Evolutionary conservation across 1,284 basidiomycete genomes (phyloP).

Genomic region (Boletus subluridellus): DNA sequence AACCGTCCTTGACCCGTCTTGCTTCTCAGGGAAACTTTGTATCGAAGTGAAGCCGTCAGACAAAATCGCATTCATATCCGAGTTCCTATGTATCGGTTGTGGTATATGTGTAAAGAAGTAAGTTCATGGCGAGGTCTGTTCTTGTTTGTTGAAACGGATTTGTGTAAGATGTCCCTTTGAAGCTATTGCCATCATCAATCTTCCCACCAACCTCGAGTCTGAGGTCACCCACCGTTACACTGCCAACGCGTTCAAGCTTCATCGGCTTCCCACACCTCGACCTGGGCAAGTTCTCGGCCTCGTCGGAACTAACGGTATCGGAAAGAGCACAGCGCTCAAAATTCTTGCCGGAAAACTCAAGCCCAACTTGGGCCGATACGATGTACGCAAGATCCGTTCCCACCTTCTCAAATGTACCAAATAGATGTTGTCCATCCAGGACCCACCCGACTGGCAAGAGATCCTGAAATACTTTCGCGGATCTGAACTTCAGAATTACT

Average conservation of each 20-base stretch:
- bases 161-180: conserved; percentile 86
- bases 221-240: conserved; percentile 96
- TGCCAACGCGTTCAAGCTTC: conserved; percentile 97
- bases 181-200: conserved; percentile 95
- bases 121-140: conserved; percentile 30
- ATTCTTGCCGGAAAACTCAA: conserved; percentile 94
- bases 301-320: conserved; percentile 97
- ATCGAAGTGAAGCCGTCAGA: conserved; percentile 93
- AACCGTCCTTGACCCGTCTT: not conserved
- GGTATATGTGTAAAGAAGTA: conserved; percentile 99
- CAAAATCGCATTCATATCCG: conserved; percentile 97
- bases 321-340: conserved; percentile 95
- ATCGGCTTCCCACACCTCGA: conserved; percentile 90
- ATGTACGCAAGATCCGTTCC: conserved; percentile 50
- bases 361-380: conserved; percentile 88
- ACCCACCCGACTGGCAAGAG: conserved; percentile 97
- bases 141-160: conserved; percentile 7
- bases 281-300: conserved; percentile 95
- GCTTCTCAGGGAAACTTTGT: conserved; percentile 79
- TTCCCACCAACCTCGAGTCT: conserved; percentile 91
- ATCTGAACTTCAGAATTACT: conserved; percentile 96
- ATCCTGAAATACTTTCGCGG: conserved; percentile 97
- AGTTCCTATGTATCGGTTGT: conserved; percentile 94
- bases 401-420: not conserved
- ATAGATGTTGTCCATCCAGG: conserved; percentile 42